Percentiles rank a stretch among this genome's conserved stretches.
Conservation (phyloP, 768 basidiomycete genomes). For the Gyrodon lividus region DNA sequence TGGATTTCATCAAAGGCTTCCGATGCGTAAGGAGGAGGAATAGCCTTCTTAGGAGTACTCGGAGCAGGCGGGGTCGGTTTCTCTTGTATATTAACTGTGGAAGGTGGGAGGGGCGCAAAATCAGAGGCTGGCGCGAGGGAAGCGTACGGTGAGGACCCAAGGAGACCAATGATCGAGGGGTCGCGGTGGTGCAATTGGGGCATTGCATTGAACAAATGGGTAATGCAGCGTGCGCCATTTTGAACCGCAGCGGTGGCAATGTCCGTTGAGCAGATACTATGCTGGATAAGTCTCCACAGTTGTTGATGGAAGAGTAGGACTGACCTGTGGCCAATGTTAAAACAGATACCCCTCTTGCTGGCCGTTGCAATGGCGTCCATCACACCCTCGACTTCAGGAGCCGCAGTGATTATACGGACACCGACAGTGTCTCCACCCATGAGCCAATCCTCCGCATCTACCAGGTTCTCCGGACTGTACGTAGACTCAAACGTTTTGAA, state of each 20-base stretch:
- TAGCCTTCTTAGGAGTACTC: slow-evolving; percentile 13
- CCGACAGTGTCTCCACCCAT: slow-evolving; percentile 49
- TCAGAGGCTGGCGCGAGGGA: slow-evolving; percentile 40
- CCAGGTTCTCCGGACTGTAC: slow-evolving; percentile 68
- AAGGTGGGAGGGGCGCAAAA: slow-evolving; percentile 20
- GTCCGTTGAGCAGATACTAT: slow-evolving; percentile 71
- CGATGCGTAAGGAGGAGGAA: slow-evolving; percentile 34
- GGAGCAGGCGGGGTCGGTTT: slow-evolving; percentile 7
- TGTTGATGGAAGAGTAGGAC: slow-evolving; percentile 5
- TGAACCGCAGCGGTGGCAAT: slow-evolving; percentile 69
- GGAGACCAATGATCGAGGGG: slow-evolving; percentile 85
- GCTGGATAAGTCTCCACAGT: not conserved
- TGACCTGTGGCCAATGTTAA: slow-evolving; percentile 90
- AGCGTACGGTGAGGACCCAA: slow-evolving; percentile 73
- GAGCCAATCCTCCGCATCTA: slow-evolving; percentile 64
- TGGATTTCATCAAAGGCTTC: slow-evolving; percentile 62
- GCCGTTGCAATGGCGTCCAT: slow-evolving; percentile 65
- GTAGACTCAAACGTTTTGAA: slow-evolving; percentile 68
- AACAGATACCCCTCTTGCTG: slow-evolving; percentile 62
- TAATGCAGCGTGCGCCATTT: slow-evolving; percentile 80
- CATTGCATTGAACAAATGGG: slow-evolving; percentile 94
- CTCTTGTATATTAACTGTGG: slow-evolving; percentile 13
- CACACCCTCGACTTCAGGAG: slow-evolving; percentile 85
- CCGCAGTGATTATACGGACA: slow-evolving; percentile 80
- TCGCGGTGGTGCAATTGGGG: slow-evolving; percentile 87